phyloP scores from a whole-genome alignment of 2,329 filamentous ascomycete genomes.

The Exophiala sp. region DNA sequence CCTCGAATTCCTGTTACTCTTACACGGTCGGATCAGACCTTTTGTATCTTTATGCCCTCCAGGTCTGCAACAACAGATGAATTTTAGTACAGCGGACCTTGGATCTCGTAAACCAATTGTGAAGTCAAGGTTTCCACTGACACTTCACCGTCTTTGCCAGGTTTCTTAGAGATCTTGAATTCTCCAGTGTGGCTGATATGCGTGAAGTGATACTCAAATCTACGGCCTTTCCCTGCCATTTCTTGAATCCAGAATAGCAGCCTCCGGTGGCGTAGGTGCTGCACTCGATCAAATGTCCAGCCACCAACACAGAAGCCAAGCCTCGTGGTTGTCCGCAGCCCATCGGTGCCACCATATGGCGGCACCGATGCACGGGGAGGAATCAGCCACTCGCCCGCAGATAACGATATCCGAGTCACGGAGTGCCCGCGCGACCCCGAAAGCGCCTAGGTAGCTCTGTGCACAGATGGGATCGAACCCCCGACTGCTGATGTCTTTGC shows the following conservation, averaged over 20 bases:
- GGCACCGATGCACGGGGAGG: conserved; percentile 36
- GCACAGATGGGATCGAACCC: conserved; percentile 24
- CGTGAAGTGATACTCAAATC: too few species aligned
- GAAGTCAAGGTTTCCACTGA: too few species aligned
- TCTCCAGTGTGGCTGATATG: too few species aligned
- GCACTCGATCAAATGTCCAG: conserved; percentile 36
- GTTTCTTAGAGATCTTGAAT: too few species aligned
- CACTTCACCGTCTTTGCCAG: too few species aligned
- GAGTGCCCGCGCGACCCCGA: conserved; percentile 34
- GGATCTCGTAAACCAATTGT: too few species aligned
- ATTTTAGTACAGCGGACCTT: too few species aligned
- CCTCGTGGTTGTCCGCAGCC: conserved; percentile 13
- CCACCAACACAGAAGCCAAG: conserved; percentile 26
- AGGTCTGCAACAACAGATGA: too few species aligned
- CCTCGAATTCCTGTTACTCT: too few species aligned
- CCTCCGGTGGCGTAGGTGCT: conserved; percentile 35
- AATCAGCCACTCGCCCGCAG: conserved; percentile 40
- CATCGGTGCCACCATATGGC: conserved; percentile 27
- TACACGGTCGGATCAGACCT: too few species aligned
- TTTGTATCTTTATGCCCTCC: too few species aligned
- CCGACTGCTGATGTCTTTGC: conserved; percentile 15
- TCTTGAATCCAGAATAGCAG: conserved; percentile 38
- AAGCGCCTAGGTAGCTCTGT: conserved; percentile 31
- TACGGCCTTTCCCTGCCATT: too few species aligned
- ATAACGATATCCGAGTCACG: conserved; percentile 39